Evolutionary conservation across 495 filamentous ascomycete species (phyloP), one percentile per base, ranked within the genome.

Genomic region (Ascodesmis nigricans): DNA sequence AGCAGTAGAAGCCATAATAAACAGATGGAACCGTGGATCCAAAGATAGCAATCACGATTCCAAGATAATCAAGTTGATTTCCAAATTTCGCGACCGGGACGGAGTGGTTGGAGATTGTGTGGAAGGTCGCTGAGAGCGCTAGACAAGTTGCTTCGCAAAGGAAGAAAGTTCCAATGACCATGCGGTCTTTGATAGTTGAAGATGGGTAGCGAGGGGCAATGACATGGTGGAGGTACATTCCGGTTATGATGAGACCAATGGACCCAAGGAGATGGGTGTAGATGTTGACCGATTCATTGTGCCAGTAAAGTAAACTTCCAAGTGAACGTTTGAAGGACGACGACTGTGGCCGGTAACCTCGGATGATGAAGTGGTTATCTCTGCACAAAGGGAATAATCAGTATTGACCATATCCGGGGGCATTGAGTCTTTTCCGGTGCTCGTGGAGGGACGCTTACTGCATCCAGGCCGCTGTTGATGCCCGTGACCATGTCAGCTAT

Each of bases 281-380:
- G 49, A 92, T 84, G 55, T 95, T 95, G 40, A 95, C 75, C n/a
- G 67, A 70, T 54, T 95, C 81, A 56, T 92, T 95, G 59, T 95
- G 78, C n/a, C 82, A 43, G 53, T 80, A 78, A 30, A 61, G 54
- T 39, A 81, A 57, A 18, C 70, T 77, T 21, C 62, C 57, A 28
- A 76, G 63, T 30, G 70, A 83, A 21, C 52, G 58, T 9, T 50
- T 49, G 49, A 74, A 73, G 3, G 75, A 82, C n/a, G n/a, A n/a
- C n/a, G 36, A 60, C 59, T 2, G 73, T 74, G 23, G 65, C 61
- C 78, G 72, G 49, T 84, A 83, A 36, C 73, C 72, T 13, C 61
- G 63, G 28, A 62, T 59, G 36, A 84, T 78, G 58, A 70, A 78
- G 33, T 73, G 69, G 45, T 83, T 84, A 47, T 84, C 77, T 46